Conservation (phyloP, 371 early-diverging fungal species). For the Capillidium rhysosporum region DNA sequence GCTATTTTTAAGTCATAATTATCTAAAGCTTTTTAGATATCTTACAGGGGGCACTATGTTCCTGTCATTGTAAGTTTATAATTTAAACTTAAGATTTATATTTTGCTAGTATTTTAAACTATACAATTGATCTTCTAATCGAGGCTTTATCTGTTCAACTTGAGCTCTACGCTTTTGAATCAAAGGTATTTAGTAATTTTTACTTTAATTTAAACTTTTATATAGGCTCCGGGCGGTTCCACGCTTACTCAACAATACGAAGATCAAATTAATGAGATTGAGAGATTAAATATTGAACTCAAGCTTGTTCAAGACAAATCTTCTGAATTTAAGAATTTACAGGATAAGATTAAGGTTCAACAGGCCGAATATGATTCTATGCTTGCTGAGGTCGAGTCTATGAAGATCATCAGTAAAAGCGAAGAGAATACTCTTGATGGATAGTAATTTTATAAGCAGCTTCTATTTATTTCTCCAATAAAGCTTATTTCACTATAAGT, state of each 20-base stretch:
- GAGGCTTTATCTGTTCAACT: background rate
- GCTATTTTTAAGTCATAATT: background rate
- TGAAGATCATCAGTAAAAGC: too few species aligned
- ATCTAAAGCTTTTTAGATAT: background rate
- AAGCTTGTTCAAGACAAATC: background rate
- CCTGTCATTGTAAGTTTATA: background rate
- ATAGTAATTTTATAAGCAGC: too few species aligned
- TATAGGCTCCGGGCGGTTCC: background rate
- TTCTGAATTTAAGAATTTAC: background rate
- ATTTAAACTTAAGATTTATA: background rate
- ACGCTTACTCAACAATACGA: background rate
- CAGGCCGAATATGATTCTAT: background rate
- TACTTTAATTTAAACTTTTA: background rate
- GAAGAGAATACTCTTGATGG: too few species aligned
- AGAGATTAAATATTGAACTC: background rate
- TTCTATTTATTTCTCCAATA: too few species aligned
- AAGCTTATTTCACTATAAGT: too few species aligned
- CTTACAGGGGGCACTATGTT: background rate
- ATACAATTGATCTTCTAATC: background rate
- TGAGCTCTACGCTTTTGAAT: background rate
- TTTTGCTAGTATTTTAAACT: background rate
- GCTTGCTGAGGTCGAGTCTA: background rate
- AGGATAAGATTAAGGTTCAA: background rate
- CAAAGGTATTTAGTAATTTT: background rate
- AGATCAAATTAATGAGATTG: background rate